These are phyloP conservation scores for Phytopythium litorale DNA, from an alignment of 352 stramenopile genomes.

Conservation along the genomic window DNA sequence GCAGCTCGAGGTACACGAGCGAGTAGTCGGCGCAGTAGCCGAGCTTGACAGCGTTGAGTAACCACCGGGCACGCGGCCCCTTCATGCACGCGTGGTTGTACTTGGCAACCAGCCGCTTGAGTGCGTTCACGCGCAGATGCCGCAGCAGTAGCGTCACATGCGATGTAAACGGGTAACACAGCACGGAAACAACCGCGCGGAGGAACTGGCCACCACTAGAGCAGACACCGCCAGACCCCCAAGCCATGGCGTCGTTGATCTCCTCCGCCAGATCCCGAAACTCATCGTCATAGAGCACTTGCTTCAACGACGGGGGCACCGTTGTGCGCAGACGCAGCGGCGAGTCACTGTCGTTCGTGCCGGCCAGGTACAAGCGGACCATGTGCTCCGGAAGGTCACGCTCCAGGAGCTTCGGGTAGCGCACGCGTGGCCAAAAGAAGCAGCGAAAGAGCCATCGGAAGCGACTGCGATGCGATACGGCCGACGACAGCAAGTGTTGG, in stretches of 20 bases:
- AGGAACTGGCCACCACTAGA: constrained; percentile 60
- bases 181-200: constrained; percentile 47
- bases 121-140: constrained; percentile 67
- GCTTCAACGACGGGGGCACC: constrained; percentile 49
- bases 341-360: constrained; percentile 57
- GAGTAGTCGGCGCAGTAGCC: constrained; percentile 80
- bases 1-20: constrained; percentile 71
- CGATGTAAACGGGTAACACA: constrained; percentile 71
- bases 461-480: constrained; percentile 48
- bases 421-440: constrained; percentile 73
- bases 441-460: constrained; percentile 57
- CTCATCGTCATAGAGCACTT: constrained; percentile 65
- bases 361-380: constrained; percentile 67
- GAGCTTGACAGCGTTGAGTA: constrained; percentile 77
- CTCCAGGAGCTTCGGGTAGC: constrained; percentile 75
- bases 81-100: constrained; percentile 87
- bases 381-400: constrained; percentile 81
- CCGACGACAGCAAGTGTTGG: constrained; percentile 59
- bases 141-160: constrained; percentile 63
- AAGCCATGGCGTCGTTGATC: constrained; percentile 60
- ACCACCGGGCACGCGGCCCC: constrained; percentile 50
- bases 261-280: constrained; percentile 59
- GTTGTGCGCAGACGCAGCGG: constrained; percentile 57
- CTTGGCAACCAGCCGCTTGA: constrained; percentile 70
- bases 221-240: constrained; percentile 31